Evolutionary conservation across 192 early-diverging fungal genomes (phyloP), one percentile per base, ranked within the genome.

Genomic region (Backusella tarrabulga): DNA sequence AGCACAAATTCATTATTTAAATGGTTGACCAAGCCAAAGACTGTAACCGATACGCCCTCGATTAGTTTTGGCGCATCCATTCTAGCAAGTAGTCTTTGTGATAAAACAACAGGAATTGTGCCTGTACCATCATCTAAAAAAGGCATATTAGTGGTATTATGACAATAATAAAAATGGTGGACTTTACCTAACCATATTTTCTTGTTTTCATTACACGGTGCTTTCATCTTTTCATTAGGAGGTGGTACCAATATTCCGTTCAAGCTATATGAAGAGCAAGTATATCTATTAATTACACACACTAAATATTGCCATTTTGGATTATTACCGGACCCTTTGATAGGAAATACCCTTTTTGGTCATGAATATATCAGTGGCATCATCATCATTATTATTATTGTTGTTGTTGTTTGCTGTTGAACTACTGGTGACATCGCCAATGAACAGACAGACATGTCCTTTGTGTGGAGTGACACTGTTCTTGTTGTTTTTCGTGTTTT

Each of bases 131-230:
- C 74, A 68, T 75, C 74, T 75, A 68, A 19, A 40, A 46, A 17
- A 17, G 36, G 41, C 4, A 32, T 36, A 4, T 73, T 36, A 60
- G 34, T 2, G 26, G 0, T 17, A 35, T 26, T 26, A 71, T 6
- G 23, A 71, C 6, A 52, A 23, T 54, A 52, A 34, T n/a, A 35
- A 6, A n/a, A 38, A 60, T 8, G 15, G 6, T n/a, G 17, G 19
- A 50, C 19, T 21, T 74, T 75, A 67, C 74, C 74, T 44, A 75
- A 41, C 74, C 74, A 68, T 44, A 75, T 29, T 68, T 60, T 60
- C 41, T 68, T 32, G 12, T 29, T 41, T 42, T 38, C 34, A 63
- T 34, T 21, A 42, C 36, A 9, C 35, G 66, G 46, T 32, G 32
- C 32, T 32, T 32, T 32, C 32, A 3, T 32, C 32, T 32, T 32